These are phyloP conservation scores for Talaromyces sp. DNA, from an alignment of 2,329 filamentous ascomycete species.

Conservation along the genomic window DNA sequence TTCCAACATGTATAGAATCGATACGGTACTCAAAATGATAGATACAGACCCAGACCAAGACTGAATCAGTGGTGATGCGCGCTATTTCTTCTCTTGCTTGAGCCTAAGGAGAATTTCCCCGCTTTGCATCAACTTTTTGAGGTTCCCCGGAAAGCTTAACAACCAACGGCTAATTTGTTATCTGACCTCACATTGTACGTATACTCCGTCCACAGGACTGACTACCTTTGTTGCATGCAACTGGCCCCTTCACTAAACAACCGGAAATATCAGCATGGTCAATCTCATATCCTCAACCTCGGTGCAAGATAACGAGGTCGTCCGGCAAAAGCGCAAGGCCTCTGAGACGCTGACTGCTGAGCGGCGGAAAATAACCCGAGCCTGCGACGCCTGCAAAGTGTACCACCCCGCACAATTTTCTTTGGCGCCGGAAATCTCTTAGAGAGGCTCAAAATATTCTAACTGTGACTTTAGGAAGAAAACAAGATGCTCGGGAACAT, in stretches of 20 bases:
- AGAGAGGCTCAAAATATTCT: not conserved
- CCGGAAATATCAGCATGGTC: not conserved
- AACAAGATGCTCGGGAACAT: constrained; percentile 36
- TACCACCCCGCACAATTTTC: constrained; percentile 12
- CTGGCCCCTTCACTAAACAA: not conserved
- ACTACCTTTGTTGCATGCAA: too few species aligned
- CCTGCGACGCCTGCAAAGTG: constrained; percentile 38
- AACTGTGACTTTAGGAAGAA: constrained; percentile 27
- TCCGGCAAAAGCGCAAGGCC: constrained; percentile 31
- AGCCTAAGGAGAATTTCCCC: not conserved
- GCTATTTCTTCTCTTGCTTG: not conserved
- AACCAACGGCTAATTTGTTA: not conserved
- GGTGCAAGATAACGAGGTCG: not conserved
- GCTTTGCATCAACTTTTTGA: not conserved
- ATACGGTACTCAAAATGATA: not conserved
- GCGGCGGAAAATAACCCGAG: constrained; percentile 38
- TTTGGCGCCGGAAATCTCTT: not conserved
- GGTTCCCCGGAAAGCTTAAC: not conserved
- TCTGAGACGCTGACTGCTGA: constrained; percentile 22
- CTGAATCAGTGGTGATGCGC: not conserved
- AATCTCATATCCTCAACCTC: not conserved
- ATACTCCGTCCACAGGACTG: not conserved
- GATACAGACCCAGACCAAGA: not conserved
- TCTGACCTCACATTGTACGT: not conserved
- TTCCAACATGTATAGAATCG: not conserved